These are phyloP conservation scores for Fraxinus ornus DNA, from an alignment of 305 asterid genomes.

Conservation along the genomic window DNA sequence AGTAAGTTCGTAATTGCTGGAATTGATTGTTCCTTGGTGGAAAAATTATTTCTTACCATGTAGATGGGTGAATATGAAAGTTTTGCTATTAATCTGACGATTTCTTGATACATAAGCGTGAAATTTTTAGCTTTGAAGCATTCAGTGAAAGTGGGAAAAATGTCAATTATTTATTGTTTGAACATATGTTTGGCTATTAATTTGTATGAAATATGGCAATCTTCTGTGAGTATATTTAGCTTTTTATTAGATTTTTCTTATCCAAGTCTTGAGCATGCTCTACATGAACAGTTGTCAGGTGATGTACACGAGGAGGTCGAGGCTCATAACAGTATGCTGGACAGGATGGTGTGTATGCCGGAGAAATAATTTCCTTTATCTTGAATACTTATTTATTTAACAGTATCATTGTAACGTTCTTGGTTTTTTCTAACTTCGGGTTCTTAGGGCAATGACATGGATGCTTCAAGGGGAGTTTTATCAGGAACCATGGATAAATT, in stretches of 20 bases:
- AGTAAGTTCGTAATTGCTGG: conserved; percentile 40
- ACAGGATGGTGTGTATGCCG: conserved; percentile 67
- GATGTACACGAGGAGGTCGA: conserved; percentile 94
- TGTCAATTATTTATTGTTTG: not conserved
- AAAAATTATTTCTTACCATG: not conserved
- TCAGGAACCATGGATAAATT: conserved; percentile 97
- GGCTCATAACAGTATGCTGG: conserved; percentile 74
- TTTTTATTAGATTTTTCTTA: too few species aligned
- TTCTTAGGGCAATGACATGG: conserved; percentile 90
- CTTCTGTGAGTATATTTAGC: too few species aligned
- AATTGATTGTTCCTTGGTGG: not conserved
- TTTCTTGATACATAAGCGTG: too few species aligned
- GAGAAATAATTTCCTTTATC: not conserved
- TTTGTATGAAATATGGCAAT: not conserved
- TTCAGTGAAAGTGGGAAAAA: not conserved
- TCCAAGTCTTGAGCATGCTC: conserved; percentile 17
- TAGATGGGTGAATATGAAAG: not conserved
- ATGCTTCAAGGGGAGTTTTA: conserved; percentile 89
- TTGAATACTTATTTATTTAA: not conserved
- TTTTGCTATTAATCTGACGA: not conserved
- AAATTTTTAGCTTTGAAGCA: not conserved
- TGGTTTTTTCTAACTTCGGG: conserved; percentile 10
- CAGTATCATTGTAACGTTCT: not conserved
- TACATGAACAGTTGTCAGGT: conserved; percentile 64
- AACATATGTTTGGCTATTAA: not conserved